Percentiles rank a stretch among this genome's conserved stretches.
These are phyloP conservation scores for Discostella pseudostelligera DNA, from an alignment of 108 stramenopile species.

Conservation along the genomic window DNA sequence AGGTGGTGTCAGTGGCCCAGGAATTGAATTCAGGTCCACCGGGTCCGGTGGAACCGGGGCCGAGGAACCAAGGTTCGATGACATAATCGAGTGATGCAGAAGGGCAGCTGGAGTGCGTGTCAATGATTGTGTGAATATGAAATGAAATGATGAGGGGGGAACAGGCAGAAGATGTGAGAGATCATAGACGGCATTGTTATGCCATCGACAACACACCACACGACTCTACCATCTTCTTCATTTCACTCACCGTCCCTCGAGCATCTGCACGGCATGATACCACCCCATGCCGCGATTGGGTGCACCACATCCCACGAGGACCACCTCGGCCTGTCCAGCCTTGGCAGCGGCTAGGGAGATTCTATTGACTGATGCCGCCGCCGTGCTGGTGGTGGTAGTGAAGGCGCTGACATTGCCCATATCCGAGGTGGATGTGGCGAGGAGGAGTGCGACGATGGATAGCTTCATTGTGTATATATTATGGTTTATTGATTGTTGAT, in stretches of 20 bases:
- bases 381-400: too few species aligned
- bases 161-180: too few species aligned
- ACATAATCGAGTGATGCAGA: slow-evolving; percentile 76
- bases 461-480: too few species aligned
- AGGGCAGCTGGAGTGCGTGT: slow-evolving; percentile 60
- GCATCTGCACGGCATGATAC: slow-evolving; percentile 88
- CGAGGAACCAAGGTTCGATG: slow-evolving; percentile 90
- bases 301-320: slow-evolving; percentile 85
- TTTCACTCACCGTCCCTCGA: slow-evolving; percentile 76
- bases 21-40: slow-evolving; percentile 76
- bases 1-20: slow-evolving; percentile 54
- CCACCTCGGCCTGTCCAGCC: slow-evolving; percentile 82
- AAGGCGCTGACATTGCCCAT: too few species aligned
- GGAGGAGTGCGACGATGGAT: too few species aligned
- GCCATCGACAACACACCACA: too few species aligned
- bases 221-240: too few species aligned
- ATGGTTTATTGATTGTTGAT: too few species aligned
- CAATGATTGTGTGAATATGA: background rate
- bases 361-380: too few species aligned
- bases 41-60: slow-evolving; percentile 61
- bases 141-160: background rate
- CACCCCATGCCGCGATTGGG: slow-evolving; percentile 85
- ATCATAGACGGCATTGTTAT: too few species aligned
- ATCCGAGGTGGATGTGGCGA: too few species aligned
- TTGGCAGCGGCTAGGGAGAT: background rate